Base-by-base conservation (phyloP, 2,329 filamentous ascomycete genomes). In the Ophiostoma perfectum region DNA sequence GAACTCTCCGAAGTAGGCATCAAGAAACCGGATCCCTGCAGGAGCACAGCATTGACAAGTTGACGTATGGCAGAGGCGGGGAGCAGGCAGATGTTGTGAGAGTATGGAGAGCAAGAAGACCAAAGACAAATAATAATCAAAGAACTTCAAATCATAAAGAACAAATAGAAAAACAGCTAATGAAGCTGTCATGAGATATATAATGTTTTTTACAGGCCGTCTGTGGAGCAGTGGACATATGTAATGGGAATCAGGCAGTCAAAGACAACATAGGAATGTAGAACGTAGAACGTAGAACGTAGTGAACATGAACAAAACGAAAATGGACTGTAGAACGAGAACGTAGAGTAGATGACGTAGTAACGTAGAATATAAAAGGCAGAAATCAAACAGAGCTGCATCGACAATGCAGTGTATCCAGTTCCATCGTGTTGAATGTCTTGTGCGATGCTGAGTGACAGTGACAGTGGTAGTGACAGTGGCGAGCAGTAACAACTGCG, bases 391-490 rank as follows among this genome's bases (percentile, higher is more conserved):
- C 58, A 62, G 58, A 62, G 58, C 58, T 62, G 58, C 18, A 18
- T 47, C 8, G 58, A 38, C 6, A 62, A 16, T 62, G 27, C 58
- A 62, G 58, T 62, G 39, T 62, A 36, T 62, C 58, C 58, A 62
- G 14, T 41, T 65, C 64, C 67, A 27, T 66, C 55, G 58, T 68
- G 67, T 66, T 68, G 64, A 68, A 66, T 58, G 27, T 62, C 58
- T 36, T 55, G 49, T 11, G 27, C 27, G 27, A 27, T 27, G 27
- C 27, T 27, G 27, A 27, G 2, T 27, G 27, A 27, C 27, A 27
- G 27, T 27, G 27, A 27, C 27, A 27, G 27, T 27, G 2, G 44
- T 47, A 8, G 14, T 8, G 14, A 16, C 44, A 16, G 27, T 27
- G 27, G 27, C 27, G 27, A 27, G 27, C 2, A 27, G 27, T 1